Conservation (phyloP, 352 stramenopile species). For the Stramenopiles sp. region DNA sequence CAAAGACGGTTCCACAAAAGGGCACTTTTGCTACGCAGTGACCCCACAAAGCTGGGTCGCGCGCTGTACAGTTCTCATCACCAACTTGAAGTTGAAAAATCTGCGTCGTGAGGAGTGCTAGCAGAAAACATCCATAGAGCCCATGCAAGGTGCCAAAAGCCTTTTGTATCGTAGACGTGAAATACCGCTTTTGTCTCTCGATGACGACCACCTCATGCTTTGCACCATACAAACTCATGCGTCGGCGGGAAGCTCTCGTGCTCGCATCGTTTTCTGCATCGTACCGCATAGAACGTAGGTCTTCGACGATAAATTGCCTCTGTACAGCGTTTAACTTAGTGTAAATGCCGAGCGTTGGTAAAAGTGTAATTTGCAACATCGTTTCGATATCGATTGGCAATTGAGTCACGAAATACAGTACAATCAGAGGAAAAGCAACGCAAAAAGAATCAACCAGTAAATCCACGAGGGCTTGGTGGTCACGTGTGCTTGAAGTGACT, state of each 20-base stretch:
- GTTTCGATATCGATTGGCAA: neutral
- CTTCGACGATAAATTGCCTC: neutral
- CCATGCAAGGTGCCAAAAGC: neutral
- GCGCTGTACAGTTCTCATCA: neutral
- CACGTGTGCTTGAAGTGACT: neutral
- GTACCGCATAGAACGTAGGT: neutral
- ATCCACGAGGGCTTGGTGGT: neutral
- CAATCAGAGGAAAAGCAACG: conserved; percentile 5
- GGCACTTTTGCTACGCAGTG: neutral
- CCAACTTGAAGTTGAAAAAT: neutral
- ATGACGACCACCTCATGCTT: neutral
- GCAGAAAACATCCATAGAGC: neutral
- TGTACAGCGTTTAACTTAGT: neutral
- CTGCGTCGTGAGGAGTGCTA: neutral
- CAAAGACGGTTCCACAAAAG: neutral
- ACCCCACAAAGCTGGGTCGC: neutral
- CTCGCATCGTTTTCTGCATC: neutral
- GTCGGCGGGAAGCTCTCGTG: neutral
- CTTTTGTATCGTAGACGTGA: neutral
- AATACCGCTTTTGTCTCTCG: neutral
- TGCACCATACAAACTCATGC: neutral
- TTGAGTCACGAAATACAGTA: neutral
- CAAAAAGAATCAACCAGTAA: neutral
- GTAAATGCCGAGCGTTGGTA: neutral
- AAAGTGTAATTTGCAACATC: neutral